Evolutionary conservation across 345 rosid species (phyloP).

Genomic region (Boechera divaricarpa): DNA sequence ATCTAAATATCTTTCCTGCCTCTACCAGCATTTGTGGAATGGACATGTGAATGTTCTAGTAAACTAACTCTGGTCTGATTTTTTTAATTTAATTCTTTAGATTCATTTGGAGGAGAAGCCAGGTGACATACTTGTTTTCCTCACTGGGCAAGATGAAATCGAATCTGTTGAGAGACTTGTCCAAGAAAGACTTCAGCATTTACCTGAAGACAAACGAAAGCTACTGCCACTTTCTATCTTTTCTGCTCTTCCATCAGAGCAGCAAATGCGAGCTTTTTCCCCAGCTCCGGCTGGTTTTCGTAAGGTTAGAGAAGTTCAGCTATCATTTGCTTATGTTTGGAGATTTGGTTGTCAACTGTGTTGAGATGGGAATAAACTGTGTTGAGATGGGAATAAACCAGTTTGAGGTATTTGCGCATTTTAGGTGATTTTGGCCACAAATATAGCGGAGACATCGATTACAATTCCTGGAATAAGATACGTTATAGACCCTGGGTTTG

Average conservation of each 20-base stretch:
- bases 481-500: conserved; percentile 92
- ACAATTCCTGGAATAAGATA: conserved; percentile 94
- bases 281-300: conserved; percentile 77
- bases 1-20: conserved; percentile 12
- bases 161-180: conserved; percentile 83
- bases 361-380: not conserved
- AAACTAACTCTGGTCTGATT: conserved; percentile 17
- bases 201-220: conserved; percentile 68
- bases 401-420: not conserved
- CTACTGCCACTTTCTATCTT: conserved; percentile 68
- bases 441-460: conserved; percentile 96
- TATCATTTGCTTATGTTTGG: not conserved
- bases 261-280: conserved; percentile 77
- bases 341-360: conserved; percentile 2
- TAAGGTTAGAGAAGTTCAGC: conserved; percentile 57
- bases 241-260: conserved; percentile 91
- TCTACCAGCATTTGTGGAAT: conserved; percentile 18
- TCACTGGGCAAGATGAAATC: conserved; percentile 97
- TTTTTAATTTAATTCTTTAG: conserved; percentile 43
- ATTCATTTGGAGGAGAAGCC: conserved; percentile 79
- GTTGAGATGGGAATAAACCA: too few relatives aligned
- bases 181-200: conserved; percentile 60
- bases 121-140: conserved; percentile 92
- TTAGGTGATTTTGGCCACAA: conserved; percentile 91
- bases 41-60: not conserved